Evolutionary conservation across 257 asterid genomes (phyloP).

Genomic region (Echites panduratus): DNA sequence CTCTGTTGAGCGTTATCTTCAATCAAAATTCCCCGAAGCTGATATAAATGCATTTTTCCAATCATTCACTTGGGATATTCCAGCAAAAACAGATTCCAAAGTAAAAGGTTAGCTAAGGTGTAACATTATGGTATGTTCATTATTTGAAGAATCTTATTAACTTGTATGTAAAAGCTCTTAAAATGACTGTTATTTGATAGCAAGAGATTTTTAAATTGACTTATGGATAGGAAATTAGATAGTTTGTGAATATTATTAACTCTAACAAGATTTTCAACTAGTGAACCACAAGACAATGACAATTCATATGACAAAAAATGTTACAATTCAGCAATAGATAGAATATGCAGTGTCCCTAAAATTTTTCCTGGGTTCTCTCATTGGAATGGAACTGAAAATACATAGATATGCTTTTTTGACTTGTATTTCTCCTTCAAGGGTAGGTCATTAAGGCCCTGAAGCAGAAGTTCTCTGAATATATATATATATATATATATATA

Average conservation of each 20-base stretch:
- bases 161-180: neutral
- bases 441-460: neutral
- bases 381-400: neutral
- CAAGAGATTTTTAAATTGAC: neutral
- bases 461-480: too few relatives aligned
- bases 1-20: slow-evolving; percentile 19
- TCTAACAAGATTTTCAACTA: too few relatives aligned
- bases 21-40: slow-evolving; percentile 27
- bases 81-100: slow-evolving; percentile 12
- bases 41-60: slow-evolving; percentile 31
- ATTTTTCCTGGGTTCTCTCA: neutral
- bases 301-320: neutral
- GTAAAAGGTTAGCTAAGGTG: neutral
- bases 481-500: too few relatives aligned
- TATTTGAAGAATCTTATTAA: neutral
- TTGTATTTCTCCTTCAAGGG: neutral
- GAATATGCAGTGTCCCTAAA: neutral
- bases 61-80: slow-evolving; percentile 38
- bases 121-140: neutral
- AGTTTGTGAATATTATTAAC: too few relatives aligned
- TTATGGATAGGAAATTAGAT: neutral
- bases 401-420: neutral
- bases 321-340: neutral
- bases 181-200: neutral
- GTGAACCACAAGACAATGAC: neutral